A percentile compares a stretch with the other conserved stretches of the same genome.
phyloP scores from a whole-genome alignment of 2,329 filamentous ascomycete genomes.

The Penicillium sp. region DNA sequence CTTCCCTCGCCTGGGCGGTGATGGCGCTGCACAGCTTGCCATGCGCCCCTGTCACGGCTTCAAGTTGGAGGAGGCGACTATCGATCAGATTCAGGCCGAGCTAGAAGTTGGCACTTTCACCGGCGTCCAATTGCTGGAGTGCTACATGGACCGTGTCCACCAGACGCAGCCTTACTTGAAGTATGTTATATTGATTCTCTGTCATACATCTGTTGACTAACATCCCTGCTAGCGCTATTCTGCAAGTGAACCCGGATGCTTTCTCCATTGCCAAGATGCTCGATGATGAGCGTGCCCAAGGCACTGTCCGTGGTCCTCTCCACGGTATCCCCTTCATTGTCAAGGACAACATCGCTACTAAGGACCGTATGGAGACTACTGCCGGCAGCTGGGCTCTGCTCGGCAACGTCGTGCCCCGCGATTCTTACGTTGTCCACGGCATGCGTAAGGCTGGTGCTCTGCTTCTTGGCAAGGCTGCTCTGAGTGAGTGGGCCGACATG shows the following conservation, averaged over 20 bases:
- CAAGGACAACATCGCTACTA: conserved; percentile 66
- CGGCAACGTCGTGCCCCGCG: conserved; percentile 64
- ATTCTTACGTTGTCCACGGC: conserved; percentile 61
- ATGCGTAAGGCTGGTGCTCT: conserved; percentile 66
- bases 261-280: conserved; percentile 58
- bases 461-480: conserved; percentile 66
- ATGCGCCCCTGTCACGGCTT: conserved; percentile 62
- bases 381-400: conserved; percentile 67
- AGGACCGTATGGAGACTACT: conserved; percentile 70
- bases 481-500: conserved; percentile 75
- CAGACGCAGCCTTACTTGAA: conserved; percentile 66
- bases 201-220: not conserved
- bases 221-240: conserved; percentile 38
- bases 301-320: conserved; percentile 60
- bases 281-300: conserved; percentile 59
- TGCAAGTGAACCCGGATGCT: conserved; percentile 68
- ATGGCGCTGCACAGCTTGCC: conserved; percentile 50
- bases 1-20: conserved; percentile 38
- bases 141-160: conserved; percentile 59
- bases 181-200: conserved; percentile 35
- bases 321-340: conserved; percentile 74
- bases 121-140: conserved; percentile 57
- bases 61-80: conserved; percentile 65
- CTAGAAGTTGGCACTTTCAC: conserved; percentile 57
- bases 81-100: conserved; percentile 63